Percentiles rank a stretch among this genome's conserved stretches.
These are phyloP conservation scores for Chaetomium sp. DNA, from an alignment of 2,329 filamentous ascomycete species.

Conservation along the genomic window DNA sequence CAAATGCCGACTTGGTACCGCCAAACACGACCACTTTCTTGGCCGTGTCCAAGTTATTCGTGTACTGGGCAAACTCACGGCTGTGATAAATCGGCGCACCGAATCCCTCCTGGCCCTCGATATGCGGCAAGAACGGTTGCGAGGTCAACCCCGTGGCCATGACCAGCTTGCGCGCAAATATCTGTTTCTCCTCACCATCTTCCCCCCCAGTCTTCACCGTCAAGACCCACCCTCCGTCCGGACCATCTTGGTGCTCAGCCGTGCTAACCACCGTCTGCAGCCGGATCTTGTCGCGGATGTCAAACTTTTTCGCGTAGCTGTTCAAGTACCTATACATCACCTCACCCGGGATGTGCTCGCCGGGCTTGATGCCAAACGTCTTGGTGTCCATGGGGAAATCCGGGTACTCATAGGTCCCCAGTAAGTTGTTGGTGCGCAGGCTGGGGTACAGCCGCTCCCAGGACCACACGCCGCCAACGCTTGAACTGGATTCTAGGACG, in stretches of 20 bases:
- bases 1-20: constrained; percentile 58
- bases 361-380: constrained; percentile 41
- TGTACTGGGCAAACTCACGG: constrained; percentile 38
- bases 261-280: constrained; percentile 34
- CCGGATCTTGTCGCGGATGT: constrained; percentile 35
- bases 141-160: constrained; percentile 52
- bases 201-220: constrained; percentile 22
- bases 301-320: constrained; percentile 39
- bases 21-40: constrained; percentile 51
- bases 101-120: constrained; percentile 42
- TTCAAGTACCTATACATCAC: constrained; percentile 43
- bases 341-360: constrained; percentile 42
- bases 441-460: constrained; percentile 60
- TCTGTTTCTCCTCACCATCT: constrained; percentile 17
- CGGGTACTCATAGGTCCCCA: constrained; percentile 66
- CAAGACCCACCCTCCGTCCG: constrained; percentile 38
- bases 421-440: constrained; percentile 67
- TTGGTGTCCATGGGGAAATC: constrained; percentile 63
- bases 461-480: constrained; percentile 65
- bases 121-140: constrained; percentile 39
- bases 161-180: constrained; percentile 42
- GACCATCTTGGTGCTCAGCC: constrained; percentile 35
- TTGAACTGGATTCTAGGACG: constrained; percentile 51
- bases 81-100: constrained; percentile 43
- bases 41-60: constrained; percentile 35